These are phyloP conservation scores for Stephanocyclus meneghinianus DNA, from an alignment of 352 stramenopile species.

Conservation along the genomic window DNA sequence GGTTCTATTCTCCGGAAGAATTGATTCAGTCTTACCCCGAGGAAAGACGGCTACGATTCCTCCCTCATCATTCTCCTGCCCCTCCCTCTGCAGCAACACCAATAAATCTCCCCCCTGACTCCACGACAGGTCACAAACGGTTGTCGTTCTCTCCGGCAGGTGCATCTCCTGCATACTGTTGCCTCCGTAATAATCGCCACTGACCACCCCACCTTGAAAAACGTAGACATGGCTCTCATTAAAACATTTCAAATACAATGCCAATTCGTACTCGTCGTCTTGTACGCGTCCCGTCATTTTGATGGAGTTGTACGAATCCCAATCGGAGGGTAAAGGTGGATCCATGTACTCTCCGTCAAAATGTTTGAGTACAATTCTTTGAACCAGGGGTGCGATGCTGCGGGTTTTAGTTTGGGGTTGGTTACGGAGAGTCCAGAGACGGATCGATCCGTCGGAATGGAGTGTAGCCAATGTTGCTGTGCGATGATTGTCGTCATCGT, in stretches of 20 bases:
- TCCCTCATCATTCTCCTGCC: background rate
- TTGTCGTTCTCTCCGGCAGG: background rate
- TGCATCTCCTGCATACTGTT: background rate
- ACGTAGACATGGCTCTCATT: background rate
- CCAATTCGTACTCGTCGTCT: slow-evolving; percentile 9
- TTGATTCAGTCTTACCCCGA: background rate
- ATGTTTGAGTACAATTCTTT: background rate
- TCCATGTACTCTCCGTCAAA: background rate
- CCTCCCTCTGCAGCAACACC: background rate
- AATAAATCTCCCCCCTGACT: background rate
- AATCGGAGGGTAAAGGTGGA: background rate
- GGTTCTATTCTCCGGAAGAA: background rate
- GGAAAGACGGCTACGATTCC: background rate
- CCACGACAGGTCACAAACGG: background rate
- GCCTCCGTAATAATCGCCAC: background rate
- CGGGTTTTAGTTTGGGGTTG: too few relatives aligned
- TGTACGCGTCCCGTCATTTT: background rate
- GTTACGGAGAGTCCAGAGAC: background rate
- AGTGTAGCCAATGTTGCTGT: background rate
- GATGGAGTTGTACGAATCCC: slow-evolving; percentile 1
- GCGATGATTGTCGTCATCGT: background rate
- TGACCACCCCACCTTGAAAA: background rate
- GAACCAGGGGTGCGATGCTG: background rate
- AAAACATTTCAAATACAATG: slow-evolving; percentile 5
- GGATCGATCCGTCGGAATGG: background rate